phyloP scores from a whole-genome alignment of 2,329 filamentous ascomycete species.

The Pyricularia pennisetigena region DNA sequence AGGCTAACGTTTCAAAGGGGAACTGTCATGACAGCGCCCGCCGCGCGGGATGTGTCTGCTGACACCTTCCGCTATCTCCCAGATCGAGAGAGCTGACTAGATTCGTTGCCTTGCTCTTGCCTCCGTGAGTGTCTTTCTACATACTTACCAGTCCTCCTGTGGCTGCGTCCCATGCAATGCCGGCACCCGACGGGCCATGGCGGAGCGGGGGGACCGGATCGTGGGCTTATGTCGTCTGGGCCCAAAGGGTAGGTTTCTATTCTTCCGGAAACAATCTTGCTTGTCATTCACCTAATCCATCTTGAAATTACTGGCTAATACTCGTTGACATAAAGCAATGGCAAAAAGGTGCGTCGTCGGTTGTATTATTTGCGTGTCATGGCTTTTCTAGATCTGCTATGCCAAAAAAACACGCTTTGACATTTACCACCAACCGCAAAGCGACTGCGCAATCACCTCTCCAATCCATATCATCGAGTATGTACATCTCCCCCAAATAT shows the following conservation, averaged over 20 bases:
- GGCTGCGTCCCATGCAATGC: neutral
- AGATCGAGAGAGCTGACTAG: neutral
- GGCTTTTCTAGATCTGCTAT: neutral
- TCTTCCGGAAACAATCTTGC: neutral
- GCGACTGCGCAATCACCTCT: neutral
- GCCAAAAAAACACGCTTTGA: neutral
- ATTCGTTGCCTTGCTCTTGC: neutral
- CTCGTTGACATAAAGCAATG: neutral
- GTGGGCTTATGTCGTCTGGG: neutral
- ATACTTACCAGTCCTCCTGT: neutral
- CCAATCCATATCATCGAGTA: neutral
- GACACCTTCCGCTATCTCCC: neutral
- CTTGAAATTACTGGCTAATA: neutral
- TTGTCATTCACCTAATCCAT: neutral
- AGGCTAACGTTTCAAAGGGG: neutral
- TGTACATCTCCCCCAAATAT: neutral
- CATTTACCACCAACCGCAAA: neutral
- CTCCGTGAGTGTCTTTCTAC: neutral
- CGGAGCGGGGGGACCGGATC: neutral
- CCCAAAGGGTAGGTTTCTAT: neutral
- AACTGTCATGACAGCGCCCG: neutral
- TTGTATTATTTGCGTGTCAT: neutral
- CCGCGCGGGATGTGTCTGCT: neutral
- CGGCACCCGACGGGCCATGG: neutral
- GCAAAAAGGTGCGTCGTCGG: neutral